phyloP scores from a whole-genome alignment of 73 alveolate genomes.

The Tetrahymena elliotti region DNA sequence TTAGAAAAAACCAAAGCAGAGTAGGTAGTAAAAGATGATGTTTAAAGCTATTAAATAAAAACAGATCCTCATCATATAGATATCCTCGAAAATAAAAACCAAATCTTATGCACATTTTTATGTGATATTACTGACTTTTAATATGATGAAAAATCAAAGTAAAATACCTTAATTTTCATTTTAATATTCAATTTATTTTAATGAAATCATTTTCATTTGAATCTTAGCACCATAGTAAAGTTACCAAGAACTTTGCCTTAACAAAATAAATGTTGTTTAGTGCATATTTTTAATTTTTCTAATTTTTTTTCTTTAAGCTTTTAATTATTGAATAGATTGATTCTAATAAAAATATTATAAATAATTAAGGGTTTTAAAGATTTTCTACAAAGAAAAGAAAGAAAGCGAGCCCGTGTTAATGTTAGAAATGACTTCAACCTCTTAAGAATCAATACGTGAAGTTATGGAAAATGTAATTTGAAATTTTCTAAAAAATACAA shows the following conservation, averaged over 20 bases:
- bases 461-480: not conserved
- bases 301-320: too few species aligned
- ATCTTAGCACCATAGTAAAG: not conserved
- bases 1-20: not conserved
- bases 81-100: not conserved
- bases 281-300: not conserved
- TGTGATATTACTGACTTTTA: not conserved
- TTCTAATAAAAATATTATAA: not conserved
- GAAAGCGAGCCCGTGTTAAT: not conserved
- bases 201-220: not conserved
- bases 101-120: not conserved
- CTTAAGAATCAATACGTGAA: not conserved
- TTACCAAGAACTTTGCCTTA: too few species aligned
- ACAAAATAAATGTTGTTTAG: too few species aligned
- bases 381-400: not conserved
- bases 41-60: not conserved
- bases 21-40: not conserved
- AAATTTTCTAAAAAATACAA: not conserved
- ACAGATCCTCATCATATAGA: not conserved
- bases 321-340: not conserved
- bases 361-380: not conserved
- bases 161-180: not conserved
- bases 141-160: not conserved
- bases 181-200: not conserved
- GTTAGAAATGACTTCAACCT: not conserved